Percentiles rank a stretch among this genome's conserved stretches.
These are phyloP conservation scores for Fraxinus velutina DNA, from an alignment of 305 asterid species.

Conservation along the genomic window DNA sequence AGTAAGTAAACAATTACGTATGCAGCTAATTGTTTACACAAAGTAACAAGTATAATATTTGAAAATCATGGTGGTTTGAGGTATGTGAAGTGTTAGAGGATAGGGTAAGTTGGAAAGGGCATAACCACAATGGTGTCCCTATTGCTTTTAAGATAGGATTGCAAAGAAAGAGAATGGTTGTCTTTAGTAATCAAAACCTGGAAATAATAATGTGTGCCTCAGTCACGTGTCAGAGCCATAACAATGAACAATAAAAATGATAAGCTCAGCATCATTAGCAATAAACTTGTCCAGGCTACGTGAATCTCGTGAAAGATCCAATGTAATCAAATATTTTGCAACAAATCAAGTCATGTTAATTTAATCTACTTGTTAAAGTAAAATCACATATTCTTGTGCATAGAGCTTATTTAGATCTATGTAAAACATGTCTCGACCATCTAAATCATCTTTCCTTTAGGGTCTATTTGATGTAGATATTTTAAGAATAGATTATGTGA, in stretches of 20 bases:
- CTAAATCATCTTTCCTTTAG: not conserved
- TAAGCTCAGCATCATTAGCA: not conserved
- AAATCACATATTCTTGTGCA: not conserved
- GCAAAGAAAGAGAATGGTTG: slow-evolving; percentile 8
- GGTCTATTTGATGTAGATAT: not conserved
- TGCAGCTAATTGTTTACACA: not conserved
- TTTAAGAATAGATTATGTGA: not conserved
- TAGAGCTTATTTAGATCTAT: not conserved
- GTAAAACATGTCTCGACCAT: not conserved
- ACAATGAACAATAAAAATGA: not conserved
- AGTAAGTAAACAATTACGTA: not conserved
- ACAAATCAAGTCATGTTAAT: not conserved
- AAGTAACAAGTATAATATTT: slow-evolving; percentile 7
- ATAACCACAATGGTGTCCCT: slow-evolving; percentile 2
- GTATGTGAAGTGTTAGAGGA: not conserved
- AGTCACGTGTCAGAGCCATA: not conserved
- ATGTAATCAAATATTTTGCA: not conserved
- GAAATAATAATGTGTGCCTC: not conserved
- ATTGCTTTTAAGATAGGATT: slow-evolving; percentile 10
- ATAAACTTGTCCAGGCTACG: not conserved
- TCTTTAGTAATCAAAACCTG: not conserved
- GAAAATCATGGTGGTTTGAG: not conserved
- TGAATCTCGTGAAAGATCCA: not conserved
- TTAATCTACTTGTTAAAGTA: not conserved
- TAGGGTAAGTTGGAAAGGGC: not conserved